Evolutionary conservation across 139 green algal species (phyloP), one percentile per base, ranked within the genome.

Genomic region (Chlorella sorokiniana): DNA sequence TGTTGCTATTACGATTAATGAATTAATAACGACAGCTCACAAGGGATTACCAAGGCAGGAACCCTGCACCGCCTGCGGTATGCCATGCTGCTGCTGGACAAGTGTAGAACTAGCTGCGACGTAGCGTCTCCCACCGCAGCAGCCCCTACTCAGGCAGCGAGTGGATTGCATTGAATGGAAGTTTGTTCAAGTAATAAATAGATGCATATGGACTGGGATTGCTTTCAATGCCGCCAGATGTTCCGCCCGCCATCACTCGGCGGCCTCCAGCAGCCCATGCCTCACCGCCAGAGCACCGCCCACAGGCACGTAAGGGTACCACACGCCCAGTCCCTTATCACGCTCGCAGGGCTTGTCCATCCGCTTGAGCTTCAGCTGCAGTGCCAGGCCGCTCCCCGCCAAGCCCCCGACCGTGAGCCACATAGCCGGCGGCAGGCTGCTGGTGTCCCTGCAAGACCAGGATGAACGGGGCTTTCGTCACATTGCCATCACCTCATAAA

Each of bases 261-360:
- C 33, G 31, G 45, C 70, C 0, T 44, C 25, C 37, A 79, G 40
- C 65, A 84, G 68, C 27, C 54, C 81, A 68, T 93, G 69, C 33
- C 81, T 48, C 69, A 92, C 72, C 1, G 92, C 92, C 31, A 95
- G 83, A 0, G 90, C 92, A 6, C 92, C 92, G 1, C 88, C 92
- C 9, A 91, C 83, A 0, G 87, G 85, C 41, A 93, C 85, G 69
- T 94, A 95, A 3, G 84, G 82, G 64, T 89, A 93, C 91, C 91
- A 96, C 14, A 83, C 79, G 23, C 93, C 91, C 4, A 69, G 69
- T 10, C 79, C 52, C 18, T 67, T 83, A 73, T 95, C 92, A 29
- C 90, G 74, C 79, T 93, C 85, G 63, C 77, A 81, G 1, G 87
- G 79, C 76, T 85, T 88, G 35, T 88, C 88, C n/a, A 80, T 62